These are phyloP conservation scores for Ceriops tagal DNA, from an alignment of 345 rosid species.

Conservation along the genomic window DNA sequence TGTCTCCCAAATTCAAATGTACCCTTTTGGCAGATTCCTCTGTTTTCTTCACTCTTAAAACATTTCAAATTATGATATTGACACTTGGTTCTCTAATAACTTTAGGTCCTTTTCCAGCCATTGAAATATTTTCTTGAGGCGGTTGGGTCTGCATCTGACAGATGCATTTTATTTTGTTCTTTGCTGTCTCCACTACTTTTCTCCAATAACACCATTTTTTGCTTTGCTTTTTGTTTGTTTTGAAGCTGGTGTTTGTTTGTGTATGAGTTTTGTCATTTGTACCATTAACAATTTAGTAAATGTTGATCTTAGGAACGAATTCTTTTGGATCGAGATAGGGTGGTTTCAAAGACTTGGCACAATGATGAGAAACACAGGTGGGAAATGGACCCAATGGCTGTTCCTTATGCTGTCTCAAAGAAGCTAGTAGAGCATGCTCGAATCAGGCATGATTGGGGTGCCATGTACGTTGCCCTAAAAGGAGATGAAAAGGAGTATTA, in stretches of 20 bases:
- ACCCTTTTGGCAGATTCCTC: too few species aligned
- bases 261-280: background rate
- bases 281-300: slow-evolving; percentile 16
- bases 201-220: background rate
- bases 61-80: background rate
- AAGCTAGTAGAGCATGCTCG: slow-evolving; percentile 71
- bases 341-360: slow-evolving; percentile 81
- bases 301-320: slow-evolving; percentile 57
- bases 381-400: slow-evolving; percentile 88
- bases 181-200: background rate
- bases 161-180: background rate
- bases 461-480: slow-evolving; percentile 72
- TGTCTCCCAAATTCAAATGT: too few species aligned
- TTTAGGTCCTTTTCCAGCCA: background rate
- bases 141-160: background rate
- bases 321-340: slow-evolving; percentile 88
- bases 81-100: background rate
- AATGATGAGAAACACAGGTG: slow-evolving; percentile 72
- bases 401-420: slow-evolving; percentile 83
- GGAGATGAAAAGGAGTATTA: slow-evolving; percentile 78
- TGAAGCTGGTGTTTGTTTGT: background rate
- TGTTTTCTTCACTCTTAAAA: background rate
- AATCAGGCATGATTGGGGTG: slow-evolving; percentile 93
- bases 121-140: background rate
- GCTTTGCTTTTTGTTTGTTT: background rate